Conservation (phyloP, 495 filamentous ascomycete species). For the Tuber borchii region DNA sequence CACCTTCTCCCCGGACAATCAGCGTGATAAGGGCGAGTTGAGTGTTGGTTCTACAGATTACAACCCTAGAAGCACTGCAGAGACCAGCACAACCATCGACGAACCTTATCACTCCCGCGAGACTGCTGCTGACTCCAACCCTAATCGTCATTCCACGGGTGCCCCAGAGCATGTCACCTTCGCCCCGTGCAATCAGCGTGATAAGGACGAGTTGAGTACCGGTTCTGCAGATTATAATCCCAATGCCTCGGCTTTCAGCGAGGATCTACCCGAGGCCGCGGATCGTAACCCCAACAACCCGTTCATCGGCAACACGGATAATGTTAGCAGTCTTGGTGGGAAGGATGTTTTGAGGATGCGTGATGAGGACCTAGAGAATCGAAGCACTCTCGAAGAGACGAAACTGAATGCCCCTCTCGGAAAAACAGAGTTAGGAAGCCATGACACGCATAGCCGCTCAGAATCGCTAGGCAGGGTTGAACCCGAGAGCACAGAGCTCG, state of each 20-base stretch:
- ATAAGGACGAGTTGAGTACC: not conserved
- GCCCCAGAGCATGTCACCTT: not conserved
- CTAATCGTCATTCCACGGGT: conserved; percentile 8
- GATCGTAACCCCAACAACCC: not conserved
- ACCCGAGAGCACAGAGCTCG: not conserved
- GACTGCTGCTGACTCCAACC: conserved; percentile 8
- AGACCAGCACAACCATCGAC: not conserved
- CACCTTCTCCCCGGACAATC: not conserved
- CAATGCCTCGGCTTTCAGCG: conserved; percentile 2
- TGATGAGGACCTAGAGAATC: not conserved
- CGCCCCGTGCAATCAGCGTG: not conserved
- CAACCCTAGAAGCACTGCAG: not conserved
- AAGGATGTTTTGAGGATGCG: not conserved
- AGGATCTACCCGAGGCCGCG: not conserved
- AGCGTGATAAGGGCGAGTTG: not conserved
- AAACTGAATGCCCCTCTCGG: not conserved
- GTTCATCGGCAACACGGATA: not conserved
- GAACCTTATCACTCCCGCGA: conserved; percentile 14
- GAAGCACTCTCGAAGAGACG: not conserved
- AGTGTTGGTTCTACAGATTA: not conserved
- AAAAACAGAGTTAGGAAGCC: not conserved
- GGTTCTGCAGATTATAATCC: not conserved
- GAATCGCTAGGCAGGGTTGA: not conserved
- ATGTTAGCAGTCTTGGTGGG: not conserved
- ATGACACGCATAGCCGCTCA: not conserved